Base-by-base conservation (phyloP, 2,329 filamentous ascomycete genomes). In the Davidsoniella australis region DNA sequence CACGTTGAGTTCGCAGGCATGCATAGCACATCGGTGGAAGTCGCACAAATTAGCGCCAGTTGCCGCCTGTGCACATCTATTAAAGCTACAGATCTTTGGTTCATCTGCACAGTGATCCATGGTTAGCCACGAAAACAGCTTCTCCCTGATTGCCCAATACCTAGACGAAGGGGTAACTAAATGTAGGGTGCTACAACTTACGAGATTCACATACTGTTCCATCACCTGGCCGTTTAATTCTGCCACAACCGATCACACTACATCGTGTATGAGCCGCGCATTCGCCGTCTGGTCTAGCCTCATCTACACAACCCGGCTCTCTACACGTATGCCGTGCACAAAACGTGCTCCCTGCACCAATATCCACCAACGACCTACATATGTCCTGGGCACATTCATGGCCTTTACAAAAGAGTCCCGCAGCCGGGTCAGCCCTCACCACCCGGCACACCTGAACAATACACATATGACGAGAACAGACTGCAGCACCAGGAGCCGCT, bases 401-500 rank as follows among this genome's bases (percentile, higher is more conserved):
- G 36, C 24, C 10, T 18, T 23, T n/a, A 18, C 48, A 50, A 24
- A 46, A 50, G 14, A 17, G 7, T 14, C 37, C 53, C 42, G 29
- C 12, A 47, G 7, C 45, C 49, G 17, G 29, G 23, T 40, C 37
- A 46, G 44, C 36, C 45, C 36, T 43, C 49, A 44, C 41, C n/a
- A 53, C 54, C 14, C 40, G 29, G 43, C 59, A 61, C n/a, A 53
- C 54, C 6, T 48, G 20, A 10, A 52, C 44, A 6, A 44, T 47
- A 20, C 59, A 60, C 9, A 49, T 46, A 45, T 60, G 59, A 0
- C 46, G 29, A 2, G 55, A 53, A 42, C 57, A 60, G 39, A 56
- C 58, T 2, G 51, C 18, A 5, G 36, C 41, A n/a, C 10, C 37
- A 10, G 29, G 29, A 9, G 4, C 50, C 8, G 49, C 41, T 12